A percentile compares a stretch with the other conserved stretches of the same genome.
These are phyloP conservation scores for Yamagishiella unicocca DNA, from an alignment of 139 green algal species.

Conservation along the genomic window DNA sequence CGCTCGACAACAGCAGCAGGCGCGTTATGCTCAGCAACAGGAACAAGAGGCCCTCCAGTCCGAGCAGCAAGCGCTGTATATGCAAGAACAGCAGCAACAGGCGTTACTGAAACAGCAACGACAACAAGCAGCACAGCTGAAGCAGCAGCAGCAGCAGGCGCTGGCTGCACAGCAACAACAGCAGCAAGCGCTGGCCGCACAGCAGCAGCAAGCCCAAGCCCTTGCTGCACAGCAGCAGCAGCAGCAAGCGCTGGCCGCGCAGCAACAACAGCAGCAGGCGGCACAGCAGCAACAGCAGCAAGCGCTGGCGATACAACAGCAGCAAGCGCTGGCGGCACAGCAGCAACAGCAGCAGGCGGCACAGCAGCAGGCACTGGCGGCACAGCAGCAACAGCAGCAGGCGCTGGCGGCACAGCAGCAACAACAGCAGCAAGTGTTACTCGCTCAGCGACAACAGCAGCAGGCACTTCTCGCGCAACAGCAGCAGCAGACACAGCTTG, in stretches of 20 bases:
- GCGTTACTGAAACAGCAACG: neutral
- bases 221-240: neutral
- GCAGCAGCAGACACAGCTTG: neutral
- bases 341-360: slow-evolving; percentile 15
- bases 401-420: neutral
- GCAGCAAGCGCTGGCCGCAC: neutral
- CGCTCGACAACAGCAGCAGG: no score
- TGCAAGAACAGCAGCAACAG: neutral
- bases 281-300: neutral
- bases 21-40: neutral
- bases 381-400: neutral
- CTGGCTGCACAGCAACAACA: slow-evolving; percentile 2
- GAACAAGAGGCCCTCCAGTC: no score
- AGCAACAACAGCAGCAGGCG: neutral
- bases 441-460: slow-evolving; percentile 8
- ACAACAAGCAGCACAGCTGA: neutral
- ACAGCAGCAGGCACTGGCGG: neutral
- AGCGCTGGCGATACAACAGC: neutral
- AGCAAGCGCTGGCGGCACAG: neutral
- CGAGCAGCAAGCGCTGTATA: neutral
- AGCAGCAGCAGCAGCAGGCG: neutral
- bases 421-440: neutral
- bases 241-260: no score
- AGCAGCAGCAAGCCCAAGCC: neutral
- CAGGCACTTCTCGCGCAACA: neutral